phyloP scores from a whole-genome alignment of 2,329 filamentous ascomycete species.

The Sclerotinia minor region DNA sequence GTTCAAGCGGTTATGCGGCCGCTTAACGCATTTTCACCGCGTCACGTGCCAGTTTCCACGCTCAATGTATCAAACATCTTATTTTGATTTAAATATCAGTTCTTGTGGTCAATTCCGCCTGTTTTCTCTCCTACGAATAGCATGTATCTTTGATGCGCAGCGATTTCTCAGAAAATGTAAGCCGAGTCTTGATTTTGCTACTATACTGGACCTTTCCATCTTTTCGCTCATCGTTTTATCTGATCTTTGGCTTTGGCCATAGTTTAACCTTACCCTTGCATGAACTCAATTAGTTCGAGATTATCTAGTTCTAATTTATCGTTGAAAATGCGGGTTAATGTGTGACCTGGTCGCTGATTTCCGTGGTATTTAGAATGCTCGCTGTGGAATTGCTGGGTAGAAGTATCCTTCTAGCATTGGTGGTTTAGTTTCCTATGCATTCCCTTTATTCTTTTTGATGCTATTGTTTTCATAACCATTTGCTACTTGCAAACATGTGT shows the following conservation, averaged over 20 bases:
- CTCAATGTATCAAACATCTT: no score
- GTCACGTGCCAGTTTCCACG: not conserved
- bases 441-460: not conserved
- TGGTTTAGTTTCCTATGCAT: not conserved
- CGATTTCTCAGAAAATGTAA: not conserved
- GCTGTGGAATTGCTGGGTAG: not conserved
- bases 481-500: not conserved
- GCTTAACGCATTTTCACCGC: not conserved
- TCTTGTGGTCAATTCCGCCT: no score
- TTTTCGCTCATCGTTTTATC: not conserved
- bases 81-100: no score
- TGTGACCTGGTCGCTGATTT: not conserved
- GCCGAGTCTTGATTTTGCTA: not conserved
- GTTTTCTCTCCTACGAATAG: no score
- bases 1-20: conserved; percentile 18
- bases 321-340: not conserved
- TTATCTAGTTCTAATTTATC: not conserved
- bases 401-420: not conserved
- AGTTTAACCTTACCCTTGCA: not conserved
- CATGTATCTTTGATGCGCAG: no score
- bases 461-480: not conserved
- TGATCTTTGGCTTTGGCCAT: not conserved
- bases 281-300: not conserved
- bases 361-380: not conserved
- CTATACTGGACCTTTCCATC: not conserved